Conservation (phyloP, 768 basidiomycete genomes). For the Xerocomellus chrysenteron region DNA sequence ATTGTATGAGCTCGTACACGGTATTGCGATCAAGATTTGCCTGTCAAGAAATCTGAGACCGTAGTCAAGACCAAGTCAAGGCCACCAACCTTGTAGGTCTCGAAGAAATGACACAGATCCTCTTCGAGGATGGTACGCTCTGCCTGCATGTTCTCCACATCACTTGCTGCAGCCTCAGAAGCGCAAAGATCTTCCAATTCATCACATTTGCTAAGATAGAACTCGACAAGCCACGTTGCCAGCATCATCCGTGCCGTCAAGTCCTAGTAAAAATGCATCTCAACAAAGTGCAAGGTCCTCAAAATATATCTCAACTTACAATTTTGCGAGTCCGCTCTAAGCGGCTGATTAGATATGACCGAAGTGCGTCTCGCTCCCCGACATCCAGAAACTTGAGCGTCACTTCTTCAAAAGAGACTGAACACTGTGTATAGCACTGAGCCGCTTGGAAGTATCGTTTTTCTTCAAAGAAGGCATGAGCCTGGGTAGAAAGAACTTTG, state of each 20-base stretch:
- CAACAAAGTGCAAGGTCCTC: background rate
- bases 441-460: conserved; percentile 89
- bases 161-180: conserved; percentile 76
- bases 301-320: conserved; percentile 43
- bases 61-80: background rate
- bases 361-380: conserved; percentile 84
- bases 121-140: conserved; percentile 87
- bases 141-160: conserved; percentile 79
- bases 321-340: conserved; percentile 82
- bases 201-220: conserved; percentile 95
- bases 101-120: conserved; percentile 88
- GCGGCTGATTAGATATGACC: conserved; percentile 86
- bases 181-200: conserved; percentile 93
- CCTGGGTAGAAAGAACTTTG: conserved; percentile 79
- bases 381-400: conserved; percentile 86
- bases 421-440: conserved; percentile 88
- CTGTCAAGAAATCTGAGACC: conserved; percentile 39
- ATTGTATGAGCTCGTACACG: conserved; percentile 89
- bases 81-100: conserved; percentile 80
- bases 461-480: conserved; percentile 72
- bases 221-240: conserved; percentile 97
- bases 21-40: conserved; percentile 81
- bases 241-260: conserved; percentile 94
- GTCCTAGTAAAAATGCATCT: conserved; percentile 52
- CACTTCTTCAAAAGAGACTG: conserved; percentile 88